A percentile compares a stretch with the other conserved stretches of the same genome.
These are phyloP conservation scores for Trichoderma hamatum DNA, from an alignment of 2,329 filamentous ascomycete genomes.

Conservation along the genomic window DNA sequence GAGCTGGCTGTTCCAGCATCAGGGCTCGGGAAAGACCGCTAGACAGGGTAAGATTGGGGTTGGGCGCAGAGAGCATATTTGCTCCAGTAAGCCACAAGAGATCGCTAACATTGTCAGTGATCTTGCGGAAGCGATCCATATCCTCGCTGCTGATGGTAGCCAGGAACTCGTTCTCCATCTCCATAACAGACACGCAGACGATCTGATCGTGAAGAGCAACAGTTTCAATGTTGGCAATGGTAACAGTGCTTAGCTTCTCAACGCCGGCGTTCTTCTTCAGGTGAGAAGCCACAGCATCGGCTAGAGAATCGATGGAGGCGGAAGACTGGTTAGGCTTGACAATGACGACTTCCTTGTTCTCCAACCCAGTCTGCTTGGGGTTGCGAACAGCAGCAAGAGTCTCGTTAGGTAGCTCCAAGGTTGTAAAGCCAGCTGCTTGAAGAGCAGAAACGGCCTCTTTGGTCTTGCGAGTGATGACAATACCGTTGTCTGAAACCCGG, in stretches of 20 bases:
- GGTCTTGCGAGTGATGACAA: neutral
- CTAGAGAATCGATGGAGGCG: neutral
- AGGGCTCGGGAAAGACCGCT: neutral
- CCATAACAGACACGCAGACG: conserved; percentile 3
- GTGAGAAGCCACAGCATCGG: neutral
- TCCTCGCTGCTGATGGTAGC: conserved; percentile 8
- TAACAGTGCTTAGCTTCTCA: neutral
- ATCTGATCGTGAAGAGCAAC: neutral
- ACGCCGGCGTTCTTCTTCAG: neutral
- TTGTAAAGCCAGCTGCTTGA: neutral
- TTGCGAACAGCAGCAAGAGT: neutral
- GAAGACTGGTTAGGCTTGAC: conserved; percentile 2
- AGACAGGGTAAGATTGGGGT: conserved; percentile 11
- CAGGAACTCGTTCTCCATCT: conserved; percentile 16
- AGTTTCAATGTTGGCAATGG: neutral
- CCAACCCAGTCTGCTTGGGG: neutral
- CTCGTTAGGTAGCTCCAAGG: neutral
- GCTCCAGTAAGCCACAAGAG: conserved; percentile 14
- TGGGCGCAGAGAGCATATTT: conserved; percentile 16
- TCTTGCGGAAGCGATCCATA: conserved; percentile 16
- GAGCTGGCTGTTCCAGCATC: conserved; percentile 9
- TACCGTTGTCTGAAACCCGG: neutral
- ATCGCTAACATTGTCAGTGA: neutral
- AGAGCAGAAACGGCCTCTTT: neutral
- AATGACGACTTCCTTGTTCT: neutral